These are phyloP conservation scores for Trypanosoma brucei DNA, from an alignment of 208 protist species.

Conservation along the genomic window DNA sequence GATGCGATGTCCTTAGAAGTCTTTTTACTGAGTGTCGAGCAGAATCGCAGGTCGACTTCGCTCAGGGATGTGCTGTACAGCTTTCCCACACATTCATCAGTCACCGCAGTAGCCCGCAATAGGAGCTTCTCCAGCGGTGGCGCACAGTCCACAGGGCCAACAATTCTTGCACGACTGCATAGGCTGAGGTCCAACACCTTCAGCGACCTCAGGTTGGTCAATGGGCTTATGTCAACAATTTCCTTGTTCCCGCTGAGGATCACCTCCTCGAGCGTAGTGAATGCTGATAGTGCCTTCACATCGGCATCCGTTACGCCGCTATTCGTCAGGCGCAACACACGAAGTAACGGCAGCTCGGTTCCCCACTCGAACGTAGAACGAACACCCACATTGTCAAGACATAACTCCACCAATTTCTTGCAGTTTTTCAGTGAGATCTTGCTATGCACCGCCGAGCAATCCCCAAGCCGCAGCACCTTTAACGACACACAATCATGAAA, in stretches of 20 bases:
- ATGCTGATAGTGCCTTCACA: not conserved
- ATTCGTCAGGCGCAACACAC: not conserved
- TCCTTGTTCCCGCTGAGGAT: not conserved
- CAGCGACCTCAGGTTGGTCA: not conserved
- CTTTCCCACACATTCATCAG: constrained; percentile 1
- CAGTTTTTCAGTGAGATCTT: not conserved
- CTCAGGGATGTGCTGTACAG: not conserved
- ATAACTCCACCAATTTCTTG: not conserved
- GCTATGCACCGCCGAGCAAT: not conserved
- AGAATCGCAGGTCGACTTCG: constrained; percentile 2
- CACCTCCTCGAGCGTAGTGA: not conserved
- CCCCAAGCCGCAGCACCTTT: not conserved
- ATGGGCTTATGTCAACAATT: constrained; percentile 1
- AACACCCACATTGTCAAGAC: not conserved
- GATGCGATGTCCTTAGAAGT: not conserved
- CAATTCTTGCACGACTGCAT: not conserved
- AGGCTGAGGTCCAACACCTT: constrained; percentile 1
- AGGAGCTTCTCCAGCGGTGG: constrained; percentile 5
- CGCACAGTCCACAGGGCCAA: not conserved
- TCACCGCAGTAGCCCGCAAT: not conserved
- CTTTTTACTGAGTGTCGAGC: not conserved
- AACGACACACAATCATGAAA: not conserved
- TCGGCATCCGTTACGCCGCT: constrained; percentile 2
- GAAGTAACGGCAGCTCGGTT: not conserved
- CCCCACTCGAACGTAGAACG: not conserved